phyloP scores from a whole-genome alignment of 1,284 basidiomycete genomes.

The Fomitopsis betulina region DNA sequence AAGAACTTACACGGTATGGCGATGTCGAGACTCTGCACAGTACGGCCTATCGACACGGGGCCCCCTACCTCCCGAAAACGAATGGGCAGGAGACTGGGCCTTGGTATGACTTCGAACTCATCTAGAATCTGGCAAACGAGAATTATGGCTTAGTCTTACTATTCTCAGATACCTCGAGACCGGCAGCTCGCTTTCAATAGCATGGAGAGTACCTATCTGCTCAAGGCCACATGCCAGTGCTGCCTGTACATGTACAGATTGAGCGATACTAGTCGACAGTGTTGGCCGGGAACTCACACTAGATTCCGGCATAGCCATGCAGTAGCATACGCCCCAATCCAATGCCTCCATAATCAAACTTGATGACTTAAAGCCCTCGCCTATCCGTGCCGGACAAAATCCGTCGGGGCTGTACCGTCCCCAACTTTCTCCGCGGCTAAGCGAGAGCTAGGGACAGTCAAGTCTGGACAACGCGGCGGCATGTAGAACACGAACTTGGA shows the following conservation, averaged over 20 bases:
- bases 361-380: slow-evolving; percentile 21
- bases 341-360: slow-evolving; percentile 23
- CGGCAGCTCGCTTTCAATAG: slow-evolving; percentile 4
- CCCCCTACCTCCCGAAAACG: too few relatives aligned
- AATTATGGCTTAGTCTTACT: slow-evolving; percentile 1
- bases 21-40: too few relatives aligned
- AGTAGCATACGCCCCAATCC: slow-evolving; percentile 24
- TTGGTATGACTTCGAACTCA: slow-evolving; percentile 12
- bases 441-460: not conserved
- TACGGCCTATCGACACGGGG: too few relatives aligned
- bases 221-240: slow-evolving; percentile 18
- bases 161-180: slow-evolving; percentile 7
- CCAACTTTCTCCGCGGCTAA: slow-evolving; percentile 6
- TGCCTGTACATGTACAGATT: slow-evolving; percentile 10
- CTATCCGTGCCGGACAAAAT: slow-evolving; percentile 10
- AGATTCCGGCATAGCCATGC: slow-evolving; percentile 25
- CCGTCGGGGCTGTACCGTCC: slow-evolving; percentile 5
- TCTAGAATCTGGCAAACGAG: slow-evolving; percentile 11
- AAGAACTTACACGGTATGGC: too few relatives aligned
- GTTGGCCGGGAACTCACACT: slow-evolving; percentile 10
- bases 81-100: too few relatives aligned
- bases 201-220: slow-evolving; percentile 14
- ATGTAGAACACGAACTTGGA: not conserved
- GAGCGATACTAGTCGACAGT: slow-evolving; percentile 3
- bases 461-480: slow-evolving; percentile 2